Evolutionary conservation across 805 yeast species (phyloP).

Genomic region (Candida glaebosa): DNA sequence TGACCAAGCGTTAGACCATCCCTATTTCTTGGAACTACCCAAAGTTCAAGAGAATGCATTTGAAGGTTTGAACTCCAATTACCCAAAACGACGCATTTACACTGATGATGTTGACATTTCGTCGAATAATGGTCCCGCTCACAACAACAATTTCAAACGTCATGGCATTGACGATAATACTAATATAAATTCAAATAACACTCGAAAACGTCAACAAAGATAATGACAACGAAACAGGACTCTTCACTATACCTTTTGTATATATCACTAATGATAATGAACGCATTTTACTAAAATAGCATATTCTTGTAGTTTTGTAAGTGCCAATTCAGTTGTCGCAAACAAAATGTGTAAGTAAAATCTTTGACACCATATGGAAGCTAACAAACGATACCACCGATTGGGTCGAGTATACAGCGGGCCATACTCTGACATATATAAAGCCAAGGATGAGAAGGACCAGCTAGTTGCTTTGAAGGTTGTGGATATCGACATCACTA

Average conservation of each 20-base stretch:
- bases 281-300: no score
- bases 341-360: neutral
- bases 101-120: conserved; percentile 80
- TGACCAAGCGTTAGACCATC: conserved; percentile 67
- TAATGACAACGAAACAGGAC: no score
- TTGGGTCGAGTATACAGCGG: conserved; percentile 27
- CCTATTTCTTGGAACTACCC: conserved; percentile 72
- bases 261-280: neutral
- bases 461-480: conserved; percentile 31
- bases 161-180: conserved; percentile 15
- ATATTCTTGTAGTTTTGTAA: no score
- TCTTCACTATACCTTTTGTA: no score
- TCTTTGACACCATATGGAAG: neutral
- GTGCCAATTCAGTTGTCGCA: neutral
- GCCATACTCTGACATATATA: conserved; percentile 32
- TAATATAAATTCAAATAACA: conserved; percentile 5
- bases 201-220: conserved; percentile 8
- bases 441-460: conserved; percentile 14
- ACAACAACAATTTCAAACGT: conserved; percentile 22
- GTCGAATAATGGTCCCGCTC: conserved; percentile 19
- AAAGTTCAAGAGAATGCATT: conserved; percentile 74
- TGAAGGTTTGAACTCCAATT: conserved; percentile 65
- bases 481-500: conserved; percentile 33
- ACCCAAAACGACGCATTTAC: conserved; percentile 84
- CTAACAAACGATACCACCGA: conserved; percentile 14